Percentiles rank a stretch among this genome's conserved stretches.
Conservation (phyloP, 441 rosid genomes). For the Euphorbia celastroides region DNA sequence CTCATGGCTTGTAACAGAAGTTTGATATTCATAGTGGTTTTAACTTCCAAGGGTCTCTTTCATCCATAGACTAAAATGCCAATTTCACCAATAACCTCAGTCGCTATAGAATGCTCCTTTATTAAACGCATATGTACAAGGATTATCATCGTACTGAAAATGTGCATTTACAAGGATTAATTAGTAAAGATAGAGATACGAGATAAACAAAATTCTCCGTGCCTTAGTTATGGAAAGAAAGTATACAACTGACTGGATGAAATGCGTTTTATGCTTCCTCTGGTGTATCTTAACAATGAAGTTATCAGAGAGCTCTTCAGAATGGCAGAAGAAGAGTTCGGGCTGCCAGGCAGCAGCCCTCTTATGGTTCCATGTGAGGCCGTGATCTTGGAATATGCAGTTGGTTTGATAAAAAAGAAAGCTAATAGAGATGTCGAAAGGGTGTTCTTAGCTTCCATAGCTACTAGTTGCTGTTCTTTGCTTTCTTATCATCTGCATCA, state of each 20-base stretch:
- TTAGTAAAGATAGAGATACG: not conserved
- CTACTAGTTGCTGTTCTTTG: not conserved
- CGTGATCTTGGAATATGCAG: conserved; percentile 13
- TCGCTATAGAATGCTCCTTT: no score
- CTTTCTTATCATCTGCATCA: not conserved
- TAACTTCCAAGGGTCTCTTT: no score
- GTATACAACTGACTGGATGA: conserved; percentile 1
- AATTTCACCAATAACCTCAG: no score
- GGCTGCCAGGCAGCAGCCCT: not conserved
- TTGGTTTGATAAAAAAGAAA: conserved; percentile 10
- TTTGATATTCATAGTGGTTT: no score
- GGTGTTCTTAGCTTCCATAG: not conserved
- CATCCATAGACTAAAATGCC: no score
- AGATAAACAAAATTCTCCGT: not conserved
- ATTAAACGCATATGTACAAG: no score
- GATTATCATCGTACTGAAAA: not conserved
- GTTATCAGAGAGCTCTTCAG: conserved; percentile 10
- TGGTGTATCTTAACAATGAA: conserved; percentile 10
- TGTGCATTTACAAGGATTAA: not conserved
- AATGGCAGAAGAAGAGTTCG: no score
- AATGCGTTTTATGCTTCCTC: conserved; percentile 11
- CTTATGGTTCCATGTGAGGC: conserved; percentile 16
- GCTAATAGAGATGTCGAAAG: no score
- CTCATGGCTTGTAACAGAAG: no score
- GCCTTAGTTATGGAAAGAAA: no score